Percentiles rank a stretch among this genome's conserved stretches.
Evolutionary conservation across 2,329 filamentous ascomycete genomes (phyloP).

Genomic region (Geosmithia morbida): DNA sequence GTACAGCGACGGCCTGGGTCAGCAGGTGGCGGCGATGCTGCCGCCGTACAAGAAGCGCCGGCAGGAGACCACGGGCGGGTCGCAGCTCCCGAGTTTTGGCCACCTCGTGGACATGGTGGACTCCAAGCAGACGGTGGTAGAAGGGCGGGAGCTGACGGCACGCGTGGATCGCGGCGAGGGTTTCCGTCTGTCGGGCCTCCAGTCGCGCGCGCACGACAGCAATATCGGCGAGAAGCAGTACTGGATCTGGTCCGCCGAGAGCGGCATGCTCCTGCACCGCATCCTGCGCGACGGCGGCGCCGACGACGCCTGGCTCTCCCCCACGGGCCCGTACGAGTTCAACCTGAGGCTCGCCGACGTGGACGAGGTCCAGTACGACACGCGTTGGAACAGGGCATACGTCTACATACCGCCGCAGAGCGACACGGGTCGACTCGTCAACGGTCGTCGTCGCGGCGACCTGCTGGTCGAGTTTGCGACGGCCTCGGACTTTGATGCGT

Average conservation of each 20-base stretch:
- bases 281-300: conserved; percentile 27
- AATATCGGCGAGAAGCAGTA: conserved; percentile 36
- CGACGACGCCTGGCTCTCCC: conserved; percentile 30
- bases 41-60: neutral
- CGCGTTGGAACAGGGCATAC: conserved; percentile 24
- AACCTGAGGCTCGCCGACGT: conserved; percentile 31
- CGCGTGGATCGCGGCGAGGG: conserved; percentile 20
- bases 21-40: neutral
- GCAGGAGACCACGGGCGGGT: neutral
- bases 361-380: conserved; percentile 27
- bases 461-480: conserved; percentile 37
- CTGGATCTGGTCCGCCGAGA: conserved; percentile 33
- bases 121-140: neutral
- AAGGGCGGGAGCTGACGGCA: neutral
- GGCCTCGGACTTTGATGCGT: conserved; percentile 34
- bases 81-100: neutral
- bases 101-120: neutral
- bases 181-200: conserved; percentile 38
- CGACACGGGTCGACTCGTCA: conserved; percentile 5
- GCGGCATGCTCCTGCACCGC: conserved; percentile 34
- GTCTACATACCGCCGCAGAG: conserved; percentile 20
- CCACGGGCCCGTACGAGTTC: conserved; percentile 35
- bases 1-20: neutral
- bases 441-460: conserved; percentile 23
- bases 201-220: conserved; percentile 29